A percentile compares a stretch with the other conserved stretches of the same genome.
These are phyloP conservation scores for Malus hybrid DNA, from an alignment of 331 rosid species.

Conservation along the genomic window DNA sequence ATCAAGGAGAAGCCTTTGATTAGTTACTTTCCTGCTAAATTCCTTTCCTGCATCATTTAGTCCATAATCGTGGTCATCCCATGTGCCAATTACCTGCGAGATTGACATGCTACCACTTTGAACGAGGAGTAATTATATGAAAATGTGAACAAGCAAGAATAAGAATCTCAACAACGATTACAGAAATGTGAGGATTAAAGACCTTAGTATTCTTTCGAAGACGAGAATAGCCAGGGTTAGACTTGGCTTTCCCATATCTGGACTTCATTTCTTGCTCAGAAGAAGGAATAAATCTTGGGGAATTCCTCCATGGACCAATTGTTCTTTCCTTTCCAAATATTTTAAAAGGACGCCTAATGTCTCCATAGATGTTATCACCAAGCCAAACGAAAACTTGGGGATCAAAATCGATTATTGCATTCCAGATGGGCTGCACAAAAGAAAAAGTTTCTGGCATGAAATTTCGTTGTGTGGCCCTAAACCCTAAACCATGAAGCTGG, in stretches of 20 bases:
- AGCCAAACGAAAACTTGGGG: constrained; percentile 77
- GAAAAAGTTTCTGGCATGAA: not conserved
- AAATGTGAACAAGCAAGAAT: not conserved
- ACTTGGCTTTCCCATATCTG: constrained; percentile 49
- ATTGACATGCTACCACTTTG: constrained; percentile 21
- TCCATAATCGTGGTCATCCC: constrained; percentile 95
- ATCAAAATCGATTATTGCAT: constrained; percentile 42
- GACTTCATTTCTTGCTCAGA: constrained; percentile 56
- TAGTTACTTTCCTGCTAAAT: constrained; percentile 40
- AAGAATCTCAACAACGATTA: not conserved
- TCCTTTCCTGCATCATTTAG: constrained; percentile 80
- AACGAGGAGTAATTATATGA: not conserved
- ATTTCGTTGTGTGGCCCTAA: not conserved
- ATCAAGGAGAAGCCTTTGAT: constrained; percentile 78
- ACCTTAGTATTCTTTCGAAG: constrained; percentile 48
- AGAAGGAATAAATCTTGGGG: constrained; percentile 56
- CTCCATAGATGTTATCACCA: constrained; percentile 89
- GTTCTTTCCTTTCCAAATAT: constrained; percentile 67
- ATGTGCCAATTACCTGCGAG: constrained; percentile 68
- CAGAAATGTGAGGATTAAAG: constrained; percentile 7
- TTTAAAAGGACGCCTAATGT: constrained; percentile 55
- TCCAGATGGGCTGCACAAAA: constrained; percentile 61
- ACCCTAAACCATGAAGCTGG: no score
- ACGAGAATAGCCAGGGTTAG: constrained; percentile 49
- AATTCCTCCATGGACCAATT: constrained; percentile 77